Conservation (phyloP, 768 basidiomycete genomes). For the Leucocoprinus birnbaumii region DNA sequence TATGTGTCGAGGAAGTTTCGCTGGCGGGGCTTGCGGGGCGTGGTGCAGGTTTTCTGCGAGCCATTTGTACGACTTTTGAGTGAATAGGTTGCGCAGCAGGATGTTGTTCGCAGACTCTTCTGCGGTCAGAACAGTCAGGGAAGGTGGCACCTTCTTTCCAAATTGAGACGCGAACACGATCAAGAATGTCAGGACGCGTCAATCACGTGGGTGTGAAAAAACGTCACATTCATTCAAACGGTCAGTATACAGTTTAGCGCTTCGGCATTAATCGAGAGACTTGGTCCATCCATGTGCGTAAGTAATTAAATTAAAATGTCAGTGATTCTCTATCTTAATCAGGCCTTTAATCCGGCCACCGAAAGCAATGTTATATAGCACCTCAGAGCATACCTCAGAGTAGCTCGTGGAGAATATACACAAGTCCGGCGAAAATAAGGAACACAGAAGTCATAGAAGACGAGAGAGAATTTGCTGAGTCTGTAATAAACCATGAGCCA, state of each 20-base stretch:
- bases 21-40: slow-evolving; percentile 17
- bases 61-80: slow-evolving; percentile 18
- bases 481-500: not conserved
- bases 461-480: not conserved
- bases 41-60: slow-evolving; percentile 33
- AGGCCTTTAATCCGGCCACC: not conserved
- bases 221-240: not conserved
- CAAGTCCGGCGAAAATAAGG: slow-evolving; percentile 2
- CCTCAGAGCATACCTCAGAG: not conserved
- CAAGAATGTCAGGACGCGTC: slow-evolving; percentile 20
- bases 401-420: not conserved
- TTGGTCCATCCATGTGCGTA: not conserved
- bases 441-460: not conserved
- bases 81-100: slow-evolving; percentile 13
- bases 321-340: not conserved
- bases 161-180: not conserved
- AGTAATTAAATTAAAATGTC: slow-evolving; percentile 4
- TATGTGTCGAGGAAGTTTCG: slow-evolving; percentile 15
- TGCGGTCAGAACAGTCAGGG: not conserved
- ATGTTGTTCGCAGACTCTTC: slow-evolving; percentile 5
- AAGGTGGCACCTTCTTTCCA: not conserved
- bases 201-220: slow-evolving; percentile 22
- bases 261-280: not conserved
- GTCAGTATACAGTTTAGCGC: not conserved
- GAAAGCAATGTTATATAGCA: slow-evolving; percentile 1